Base-by-base conservation (phyloP, 495 filamentous ascomycete genomes). In the Letharia lupina region DNA sequence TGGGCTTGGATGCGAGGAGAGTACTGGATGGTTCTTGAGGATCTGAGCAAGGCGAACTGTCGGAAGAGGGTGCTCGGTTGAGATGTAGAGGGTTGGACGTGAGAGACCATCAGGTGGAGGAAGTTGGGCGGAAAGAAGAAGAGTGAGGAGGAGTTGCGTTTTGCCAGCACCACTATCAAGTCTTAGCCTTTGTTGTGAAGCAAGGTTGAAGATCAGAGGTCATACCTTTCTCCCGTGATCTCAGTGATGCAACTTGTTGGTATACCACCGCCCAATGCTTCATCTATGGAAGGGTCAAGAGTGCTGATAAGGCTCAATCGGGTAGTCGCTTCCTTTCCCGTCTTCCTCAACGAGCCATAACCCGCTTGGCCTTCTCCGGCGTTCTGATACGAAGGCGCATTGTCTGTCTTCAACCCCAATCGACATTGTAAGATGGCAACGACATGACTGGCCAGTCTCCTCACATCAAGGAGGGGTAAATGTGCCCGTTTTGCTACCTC, bases 401-500 rank as follows among this genome's bases (percentile, higher is more conserved):
- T 48, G 7, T 66, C 66, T 37, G 60, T 54, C 39, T 61, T 50
- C 35, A 86, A 72, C 2, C 85, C 86, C 56, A 91, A 75, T 70
- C 88, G 82, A 20, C 74, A 74, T 68, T 93, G 90, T 59, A 96
- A 73, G 9, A 84, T 84, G 13, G 80, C 75, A 37, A 90, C 75
- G 42, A 96, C 77, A 58, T 86, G 83, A 64, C 79, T 74, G 64
- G 80, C 80, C 37, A 97, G 80, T 42, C 87, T 83, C 70, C 84
- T 87, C 68, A 96, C 80, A 68, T 96, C 90, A 40, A 88, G 83
- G 10, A 92, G 78, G 5, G 93, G 91, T 9, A 95, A 81, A 68
- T 90, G 88, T 40, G 91, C 91, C 72, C 91, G 87, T 76, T 89
- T 93, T 60, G 91, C 90, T 71, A 98, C 84, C 70, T 96, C 91